Evolutionary conservation across 495 filamentous ascomycete species (phyloP).

Genomic region (Terfezia claveryi): DNA sequence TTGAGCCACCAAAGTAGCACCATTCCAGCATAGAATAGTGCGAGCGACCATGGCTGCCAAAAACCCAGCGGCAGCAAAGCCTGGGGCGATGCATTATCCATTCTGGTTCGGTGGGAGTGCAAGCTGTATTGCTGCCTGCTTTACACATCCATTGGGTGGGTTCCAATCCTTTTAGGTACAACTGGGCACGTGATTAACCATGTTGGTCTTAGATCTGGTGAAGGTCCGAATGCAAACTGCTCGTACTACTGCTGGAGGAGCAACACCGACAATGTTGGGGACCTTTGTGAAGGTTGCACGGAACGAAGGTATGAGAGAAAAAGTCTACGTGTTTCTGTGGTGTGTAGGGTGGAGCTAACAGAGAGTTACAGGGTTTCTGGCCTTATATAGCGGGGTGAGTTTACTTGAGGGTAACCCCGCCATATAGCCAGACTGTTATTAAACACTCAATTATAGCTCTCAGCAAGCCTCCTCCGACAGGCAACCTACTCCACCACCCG

Average conservation of each 20-base stretch:
- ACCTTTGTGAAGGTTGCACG: constrained; percentile 56
- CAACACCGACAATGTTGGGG: constrained; percentile 38
- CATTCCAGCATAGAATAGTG: too few relatives aligned
- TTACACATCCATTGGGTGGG: constrained; percentile 73
- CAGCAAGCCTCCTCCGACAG: constrained; percentile 77
- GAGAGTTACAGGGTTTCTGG: constrained; percentile 28
- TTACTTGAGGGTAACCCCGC: not conserved
- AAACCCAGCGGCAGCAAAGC: not conserved
- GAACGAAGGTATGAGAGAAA: constrained; percentile 7
- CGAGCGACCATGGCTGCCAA: too few relatives aligned
- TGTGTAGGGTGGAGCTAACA: not conserved
- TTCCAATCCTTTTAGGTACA: constrained; percentile 3
- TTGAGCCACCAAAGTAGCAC: too few relatives aligned
- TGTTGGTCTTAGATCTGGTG: constrained; percentile 19
- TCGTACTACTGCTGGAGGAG: constrained; percentile 19
- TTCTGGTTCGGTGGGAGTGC: constrained; percentile 94
- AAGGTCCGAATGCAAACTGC: constrained; percentile 76
- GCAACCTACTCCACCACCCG: constrained; percentile 73
- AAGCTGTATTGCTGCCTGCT: constrained; percentile 66
- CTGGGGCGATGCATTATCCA: constrained; percentile 31
- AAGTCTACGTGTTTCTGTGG: not conserved
- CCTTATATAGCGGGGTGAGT: constrained; percentile 60
- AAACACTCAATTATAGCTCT: constrained; percentile 34
- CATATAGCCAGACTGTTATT: too few relatives aligned
- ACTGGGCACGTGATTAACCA: not conserved